Evolutionary conservation across 176 grass and related monocot genomes (phyloP), one percentile per base, ranked within the genome.

Genomic region (Lolium perenne): DNA sequence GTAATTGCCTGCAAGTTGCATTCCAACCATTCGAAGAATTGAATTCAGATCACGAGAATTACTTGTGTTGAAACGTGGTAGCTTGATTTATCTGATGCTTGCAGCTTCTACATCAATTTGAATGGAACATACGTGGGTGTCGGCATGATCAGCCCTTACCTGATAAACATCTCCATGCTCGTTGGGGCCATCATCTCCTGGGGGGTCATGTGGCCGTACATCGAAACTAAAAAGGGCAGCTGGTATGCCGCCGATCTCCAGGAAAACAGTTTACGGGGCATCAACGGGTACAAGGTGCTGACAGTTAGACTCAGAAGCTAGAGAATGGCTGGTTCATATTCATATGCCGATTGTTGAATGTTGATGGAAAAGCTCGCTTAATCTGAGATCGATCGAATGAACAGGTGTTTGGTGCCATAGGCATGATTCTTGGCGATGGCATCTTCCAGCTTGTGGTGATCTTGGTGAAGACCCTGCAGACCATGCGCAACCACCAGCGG

Each of bases 81-180:
- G 67, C 1, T n/a, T 70, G 38, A 71, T 65, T 32, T 57, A 55
- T 49, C 25, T 49, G 38, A 38, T 79, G 12, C 21, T 74, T 87
- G 54, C 83, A 97, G 94, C 25, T 97, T 97, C 83, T 97, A 87
- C 84, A 77, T 94, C 48, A 89, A 89, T 50, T 78, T 94, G 84
- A 79, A 49, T 10, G 86, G 74, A 71, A 97, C 94, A 6, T 92
- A 91, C 65, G 38, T 94, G 0, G 94, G 94, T 9, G 85, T 94
- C 15, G 92, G 94, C 41, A 97, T 97, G 92, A 97, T 97, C 62
- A 91, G 92, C 66, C 94, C 92, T 83, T 82, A 83, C 74, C 89
- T 94, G 80, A 92, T 97, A 79, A 94, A 94, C 83, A 20, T 92
- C 51, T 97, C 94, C 10, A 80, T 97, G 83, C 84, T 97, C 5